Base-by-base conservation (phyloP, 495 filamentous ascomycete species). In the Penicillium turbatum region DNA sequence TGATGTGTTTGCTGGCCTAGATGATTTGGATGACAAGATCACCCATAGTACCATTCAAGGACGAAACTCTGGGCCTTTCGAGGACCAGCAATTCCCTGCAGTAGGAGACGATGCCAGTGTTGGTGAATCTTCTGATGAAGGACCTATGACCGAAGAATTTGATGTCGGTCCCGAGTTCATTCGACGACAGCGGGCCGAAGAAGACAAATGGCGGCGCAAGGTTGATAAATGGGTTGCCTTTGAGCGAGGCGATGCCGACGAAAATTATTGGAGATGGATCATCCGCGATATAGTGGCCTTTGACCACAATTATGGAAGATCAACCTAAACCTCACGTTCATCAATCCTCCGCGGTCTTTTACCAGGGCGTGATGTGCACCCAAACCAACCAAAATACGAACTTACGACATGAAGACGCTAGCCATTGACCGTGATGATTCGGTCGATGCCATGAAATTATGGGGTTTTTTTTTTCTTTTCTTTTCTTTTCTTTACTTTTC, bases 91-190 rank as follows among this genome's bases (percentile, higher is more conserved):
- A 71, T 58, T 53, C 58, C 47, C 56, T 59, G 61, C 62, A 21
- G 66, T 70, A 50, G 78, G 77, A 10, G 82, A 84, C 51, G 72
- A 86, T 51, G 79, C 82, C 48, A 76, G 74, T 55, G 68, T 64
- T 37, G 74, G 71, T 35, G 72, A 72, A 38, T 72, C 72, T 7
- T 75, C 73, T 5, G 86, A 91, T 53, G 86, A 91, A 61, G 89
- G 86, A 80, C 79, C 90, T 27, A 88, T 95, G 24, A 90, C 89
- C 11, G 93, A 98, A 69, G 93, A 97, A 67, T 98, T 97, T 64
- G 93, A 98, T 67, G 88, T 98, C 41, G 93, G 93, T 1, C 95
- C 95, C 5, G 89, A 91, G 70, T 98, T 97, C 64, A 86, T 97
- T 43, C 80, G 84, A 56, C 80, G 90, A 35, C 92, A 97, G 68